A percentile compares a stretch with the other conserved stretches of the same genome.
Evolutionary conservation across 2,329 filamentous ascomycete species (phyloP).

Genomic region (Malbranchea zuffiana): DNA sequence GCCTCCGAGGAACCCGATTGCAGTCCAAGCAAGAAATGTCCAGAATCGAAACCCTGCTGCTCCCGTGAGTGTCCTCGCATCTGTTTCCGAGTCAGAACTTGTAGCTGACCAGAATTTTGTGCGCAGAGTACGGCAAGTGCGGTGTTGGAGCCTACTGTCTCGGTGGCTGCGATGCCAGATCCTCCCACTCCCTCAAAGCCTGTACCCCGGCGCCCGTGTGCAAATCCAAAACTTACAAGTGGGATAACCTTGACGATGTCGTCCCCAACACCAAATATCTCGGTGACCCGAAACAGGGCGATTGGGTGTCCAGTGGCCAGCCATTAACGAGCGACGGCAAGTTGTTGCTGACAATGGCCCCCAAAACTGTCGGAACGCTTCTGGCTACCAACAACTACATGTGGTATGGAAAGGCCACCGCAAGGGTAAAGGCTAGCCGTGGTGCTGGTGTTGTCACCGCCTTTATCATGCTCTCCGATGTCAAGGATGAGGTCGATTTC

Average conservation of each 20-base stretch:
- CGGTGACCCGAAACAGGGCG: conserved; percentile 64
- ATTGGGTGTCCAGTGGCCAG: conserved; percentile 82
- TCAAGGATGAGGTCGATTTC: conserved; percentile 97
- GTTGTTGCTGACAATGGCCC: conserved; percentile 79
- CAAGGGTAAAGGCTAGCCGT: conserved; percentile 70
- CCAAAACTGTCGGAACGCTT: conserved; percentile 74
- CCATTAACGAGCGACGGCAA: conserved; percentile 52
- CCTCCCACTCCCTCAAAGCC: conserved; percentile 70
- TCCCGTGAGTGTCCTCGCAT: conserved; percentile 52
- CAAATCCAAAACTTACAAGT: conserved; percentile 59
- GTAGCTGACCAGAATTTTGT: conserved; percentile 10
- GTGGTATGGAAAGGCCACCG: conserved; percentile 93
- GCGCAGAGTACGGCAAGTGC: conserved; percentile 77
- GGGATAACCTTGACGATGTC: conserved; percentile 61
- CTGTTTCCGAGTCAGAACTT: neutral
- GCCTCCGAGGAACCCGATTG: conserved; percentile 25
- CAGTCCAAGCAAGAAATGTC: conserved; percentile 50
- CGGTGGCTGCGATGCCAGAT: conserved; percentile 82
- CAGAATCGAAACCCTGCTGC: conserved; percentile 62
- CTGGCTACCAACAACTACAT: conserved; percentile 77
- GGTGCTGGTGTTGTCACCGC: conserved; percentile 88
- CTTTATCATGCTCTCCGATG: conserved; percentile 89
- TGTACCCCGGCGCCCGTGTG: conserved; percentile 80
- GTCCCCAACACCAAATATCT: conserved; percentile 69
- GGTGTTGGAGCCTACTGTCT: conserved; percentile 91